Evolutionary conservation across 192 early-diverging fungal species (phyloP).

Genomic region (Coemansia asiatica): DNA sequence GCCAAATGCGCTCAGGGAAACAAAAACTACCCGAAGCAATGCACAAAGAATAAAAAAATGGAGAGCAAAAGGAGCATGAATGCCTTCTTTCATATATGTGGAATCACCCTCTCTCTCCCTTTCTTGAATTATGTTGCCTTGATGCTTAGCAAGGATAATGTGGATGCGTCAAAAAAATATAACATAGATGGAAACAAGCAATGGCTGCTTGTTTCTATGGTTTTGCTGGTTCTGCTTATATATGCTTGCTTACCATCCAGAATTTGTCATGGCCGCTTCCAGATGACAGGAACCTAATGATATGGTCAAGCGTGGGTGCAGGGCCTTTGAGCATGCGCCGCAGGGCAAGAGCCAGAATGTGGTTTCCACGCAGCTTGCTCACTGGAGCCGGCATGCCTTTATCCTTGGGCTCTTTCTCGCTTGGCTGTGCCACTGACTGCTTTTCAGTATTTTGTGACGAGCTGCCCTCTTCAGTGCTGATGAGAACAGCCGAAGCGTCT

Average conservation of each 20-base stretch:
- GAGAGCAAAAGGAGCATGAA: not conserved
- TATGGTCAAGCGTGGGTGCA: slow-evolving; percentile 65
- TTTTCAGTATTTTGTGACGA: slow-evolving; percentile 7
- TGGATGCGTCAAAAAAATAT: no score
- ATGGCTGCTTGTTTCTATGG: no score
- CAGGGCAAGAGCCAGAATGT: slow-evolving; percentile 43
- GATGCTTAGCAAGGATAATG: no score
- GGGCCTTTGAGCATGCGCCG: slow-evolving; percentile 54
- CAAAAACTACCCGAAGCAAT: not conserved
- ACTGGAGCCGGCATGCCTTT: not conserved
- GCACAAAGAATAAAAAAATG: not conserved
- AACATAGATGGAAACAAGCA: no score
- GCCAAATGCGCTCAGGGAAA: not conserved
- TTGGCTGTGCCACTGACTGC: not conserved
- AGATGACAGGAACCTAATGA: slow-evolving; percentile 57
- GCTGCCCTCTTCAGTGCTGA: slow-evolving; percentile 13
- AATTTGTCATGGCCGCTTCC: slow-evolving; percentile 71
- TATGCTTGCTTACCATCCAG: slow-evolving; percentile 56
- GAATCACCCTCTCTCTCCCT: no score
- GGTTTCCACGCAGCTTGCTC: slow-evolving; percentile 31
- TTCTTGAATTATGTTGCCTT: no score
- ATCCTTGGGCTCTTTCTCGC: not conserved
- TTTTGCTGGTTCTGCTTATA: slow-evolving; percentile 7
- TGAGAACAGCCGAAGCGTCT: slow-evolving; percentile 36
- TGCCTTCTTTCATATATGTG: no score